phyloP scores from a whole-genome alignment of 176 grass and related monocot genomes.

The Cenchrus purpureus region DNA sequence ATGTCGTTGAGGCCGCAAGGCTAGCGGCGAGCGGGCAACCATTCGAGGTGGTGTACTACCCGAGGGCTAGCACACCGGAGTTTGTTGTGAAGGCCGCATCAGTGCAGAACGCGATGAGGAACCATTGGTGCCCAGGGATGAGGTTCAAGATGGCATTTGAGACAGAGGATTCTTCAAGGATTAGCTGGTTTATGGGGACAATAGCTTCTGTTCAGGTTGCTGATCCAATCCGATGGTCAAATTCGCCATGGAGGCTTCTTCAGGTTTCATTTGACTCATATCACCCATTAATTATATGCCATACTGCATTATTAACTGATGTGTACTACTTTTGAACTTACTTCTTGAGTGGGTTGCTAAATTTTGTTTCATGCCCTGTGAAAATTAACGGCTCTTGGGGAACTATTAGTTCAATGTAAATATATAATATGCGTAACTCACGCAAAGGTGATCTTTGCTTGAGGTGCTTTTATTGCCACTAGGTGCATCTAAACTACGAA shows the following conservation, averaged over 20 bases:
- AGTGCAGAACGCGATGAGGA: conserved; percentile 58
- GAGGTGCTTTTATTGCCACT: conserved; percentile 21
- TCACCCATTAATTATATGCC: not conserved
- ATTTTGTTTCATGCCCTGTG: not conserved
- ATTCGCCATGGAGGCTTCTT: conserved; percentile 73
- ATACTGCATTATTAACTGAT: not conserved
- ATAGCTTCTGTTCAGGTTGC: conserved; percentile 67
- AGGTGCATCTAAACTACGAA: not conserved
- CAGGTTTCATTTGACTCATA: conserved; percentile 43
- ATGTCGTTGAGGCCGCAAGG: conserved; percentile 49
- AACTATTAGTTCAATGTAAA: not conserved
- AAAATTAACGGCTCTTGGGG: not conserved
- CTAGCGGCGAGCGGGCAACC: conserved; percentile 52
- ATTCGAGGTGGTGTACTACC: conserved; percentile 74
- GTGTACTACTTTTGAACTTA: not conserved
- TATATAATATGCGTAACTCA: not conserved
- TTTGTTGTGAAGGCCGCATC: conserved; percentile 60
- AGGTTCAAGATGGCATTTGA: conserved; percentile 81
- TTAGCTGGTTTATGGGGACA: conserved; percentile 79
- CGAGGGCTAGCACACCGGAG: conserved; percentile 61
- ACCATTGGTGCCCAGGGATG: conserved; percentile 75
- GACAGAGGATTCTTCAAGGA: conserved; percentile 77
- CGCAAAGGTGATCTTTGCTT: not conserved
- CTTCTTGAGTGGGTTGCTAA: not conserved
- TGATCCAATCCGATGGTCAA: conserved; percentile 59